Percentiles rank a stretch among this genome's conserved stretches.
These are phyloP conservation scores for Talaromyces wortmannii DNA, from an alignment of 495 filamentous ascomycete species.

Conservation along the genomic window DNA sequence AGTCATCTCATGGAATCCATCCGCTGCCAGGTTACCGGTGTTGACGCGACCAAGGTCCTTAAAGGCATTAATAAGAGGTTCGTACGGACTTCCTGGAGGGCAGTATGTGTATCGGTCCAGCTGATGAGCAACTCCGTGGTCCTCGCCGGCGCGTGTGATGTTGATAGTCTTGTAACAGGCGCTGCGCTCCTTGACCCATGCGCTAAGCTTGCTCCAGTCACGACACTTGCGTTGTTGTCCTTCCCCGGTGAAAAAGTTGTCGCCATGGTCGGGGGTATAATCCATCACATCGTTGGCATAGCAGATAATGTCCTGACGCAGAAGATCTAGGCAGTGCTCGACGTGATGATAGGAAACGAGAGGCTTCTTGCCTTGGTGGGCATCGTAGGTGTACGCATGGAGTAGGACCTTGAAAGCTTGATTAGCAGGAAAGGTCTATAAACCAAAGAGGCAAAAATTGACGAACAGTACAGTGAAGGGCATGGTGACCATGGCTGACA, in stretches of 20 bases:
- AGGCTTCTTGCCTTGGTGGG: neutral
- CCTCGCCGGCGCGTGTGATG: neutral
- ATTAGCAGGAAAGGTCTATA: neutral
- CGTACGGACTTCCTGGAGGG: constrained; percentile 3
- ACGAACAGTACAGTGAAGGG: constrained; percentile 30
- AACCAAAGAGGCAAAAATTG: neutral
- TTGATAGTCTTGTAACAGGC: constrained; percentile 1
- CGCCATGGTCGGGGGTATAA: constrained; percentile 1
- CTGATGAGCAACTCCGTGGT: neutral
- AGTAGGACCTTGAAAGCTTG: neutral
- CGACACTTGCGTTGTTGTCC: neutral
- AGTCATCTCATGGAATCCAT: neutral
- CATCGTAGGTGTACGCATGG: constrained; percentile 1
- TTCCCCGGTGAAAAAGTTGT: constrained; percentile 6
- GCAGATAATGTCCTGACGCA: constrained; percentile 24
- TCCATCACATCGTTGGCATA: constrained; percentile 17
- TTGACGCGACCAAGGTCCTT: neutral
- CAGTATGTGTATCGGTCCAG: constrained; percentile 2
- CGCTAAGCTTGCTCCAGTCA: neutral
- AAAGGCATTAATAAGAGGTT: neutral
- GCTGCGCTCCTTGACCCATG: neutral
- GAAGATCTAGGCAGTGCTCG: constrained; percentile 20
- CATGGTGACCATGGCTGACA: constrained; percentile 27
- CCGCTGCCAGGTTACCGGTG: neutral
- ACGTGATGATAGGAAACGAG: constrained; percentile 9